phyloP scores from a whole-genome alignment of 345 rosid genomes.

The Acer saccharum region DNA sequence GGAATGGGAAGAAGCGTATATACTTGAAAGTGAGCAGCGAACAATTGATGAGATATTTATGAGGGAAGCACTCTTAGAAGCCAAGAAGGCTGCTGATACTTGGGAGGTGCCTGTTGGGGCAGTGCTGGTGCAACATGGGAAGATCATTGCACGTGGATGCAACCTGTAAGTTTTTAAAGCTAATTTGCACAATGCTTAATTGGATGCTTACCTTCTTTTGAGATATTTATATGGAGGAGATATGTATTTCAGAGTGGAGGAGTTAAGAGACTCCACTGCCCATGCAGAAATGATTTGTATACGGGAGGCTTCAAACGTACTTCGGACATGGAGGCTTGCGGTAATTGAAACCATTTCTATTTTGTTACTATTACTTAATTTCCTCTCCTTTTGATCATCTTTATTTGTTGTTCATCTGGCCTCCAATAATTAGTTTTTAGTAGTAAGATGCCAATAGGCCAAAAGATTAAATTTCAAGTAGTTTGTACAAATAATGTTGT shows the following conservation, averaged over 20 bases:
- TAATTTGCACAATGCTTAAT: slow-evolving; percentile 14
- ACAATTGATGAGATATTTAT: slow-evolving; percentile 82
- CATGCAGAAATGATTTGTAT: slow-evolving; percentile 98
- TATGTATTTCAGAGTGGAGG: slow-evolving; percentile 76
- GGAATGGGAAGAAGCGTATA: slow-evolving; percentile 97
- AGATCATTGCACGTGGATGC: slow-evolving; percentile 87
- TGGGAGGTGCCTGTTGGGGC: slow-evolving; percentile 99
- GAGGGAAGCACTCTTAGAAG: slow-evolving; percentile 93
- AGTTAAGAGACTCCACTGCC: slow-evolving; percentile 92
- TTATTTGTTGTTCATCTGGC: neutral
- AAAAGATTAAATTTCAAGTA: neutral
- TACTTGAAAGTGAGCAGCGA: slow-evolving; percentile 65
- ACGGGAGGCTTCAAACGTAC: slow-evolving; percentile 80
- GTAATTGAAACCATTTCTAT: slow-evolving; percentile 42
- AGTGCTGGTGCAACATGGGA: slow-evolving; percentile 85
- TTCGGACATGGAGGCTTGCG: slow-evolving; percentile 84
- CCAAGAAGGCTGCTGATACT: slow-evolving; percentile 87
- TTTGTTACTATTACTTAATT: neutral
- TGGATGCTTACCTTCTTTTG: slow-evolving; percentile 14
- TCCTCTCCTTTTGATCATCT: neutral
- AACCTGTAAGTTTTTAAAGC: slow-evolving; percentile 70
- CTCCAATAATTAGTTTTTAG: slow-evolving; percentile 1
- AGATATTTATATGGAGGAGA: slow-evolving; percentile 4
- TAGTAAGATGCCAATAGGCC: neutral
- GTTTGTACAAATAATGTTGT: neutral